phyloP scores from a whole-genome alignment of 345 rosid species.

The Aquilaria sinensis region DNA sequence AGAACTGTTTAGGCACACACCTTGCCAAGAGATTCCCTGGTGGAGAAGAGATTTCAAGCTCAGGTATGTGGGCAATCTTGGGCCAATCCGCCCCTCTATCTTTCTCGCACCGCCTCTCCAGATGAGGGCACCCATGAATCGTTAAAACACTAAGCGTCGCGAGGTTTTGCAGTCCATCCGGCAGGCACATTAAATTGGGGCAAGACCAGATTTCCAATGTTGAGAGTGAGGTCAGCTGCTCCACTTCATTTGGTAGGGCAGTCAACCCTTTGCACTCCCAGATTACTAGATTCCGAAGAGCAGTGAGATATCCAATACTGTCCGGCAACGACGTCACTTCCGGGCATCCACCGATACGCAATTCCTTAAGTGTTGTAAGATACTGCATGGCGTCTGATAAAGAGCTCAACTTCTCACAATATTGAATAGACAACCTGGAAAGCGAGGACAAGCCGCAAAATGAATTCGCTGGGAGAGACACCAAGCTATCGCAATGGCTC shows the following conservation, averaged over 20 bases:
- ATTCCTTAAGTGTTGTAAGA: background rate
- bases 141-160: background rate
- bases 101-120: background rate
- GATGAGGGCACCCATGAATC: background rate
- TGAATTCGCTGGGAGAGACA: background rate
- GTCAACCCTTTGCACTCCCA: background rate
- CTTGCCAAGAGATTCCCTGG: too few relatives aligned
- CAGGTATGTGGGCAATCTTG: slow-evolving; percentile 2
- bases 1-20: too few relatives aligned
- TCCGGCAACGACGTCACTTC: slow-evolving; percentile 2
- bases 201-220: background rate
- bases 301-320: background rate
- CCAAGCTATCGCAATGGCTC: background rate
- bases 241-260: background rate
- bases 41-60: background rate
- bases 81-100: slow-evolving; percentile 6
- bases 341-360: background rate
- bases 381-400: background rate
- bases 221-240: slow-evolving; percentile 6
- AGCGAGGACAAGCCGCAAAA: background rate
- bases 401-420: background rate
- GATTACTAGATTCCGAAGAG: background rate
- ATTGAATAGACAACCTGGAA: background rate
- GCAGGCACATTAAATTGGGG: background rate
- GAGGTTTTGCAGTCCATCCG: slow-evolving; percentile 1